Evolutionary conservation across 306 rosid species (phyloP).

Genomic region (Corylus avellana): DNA sequence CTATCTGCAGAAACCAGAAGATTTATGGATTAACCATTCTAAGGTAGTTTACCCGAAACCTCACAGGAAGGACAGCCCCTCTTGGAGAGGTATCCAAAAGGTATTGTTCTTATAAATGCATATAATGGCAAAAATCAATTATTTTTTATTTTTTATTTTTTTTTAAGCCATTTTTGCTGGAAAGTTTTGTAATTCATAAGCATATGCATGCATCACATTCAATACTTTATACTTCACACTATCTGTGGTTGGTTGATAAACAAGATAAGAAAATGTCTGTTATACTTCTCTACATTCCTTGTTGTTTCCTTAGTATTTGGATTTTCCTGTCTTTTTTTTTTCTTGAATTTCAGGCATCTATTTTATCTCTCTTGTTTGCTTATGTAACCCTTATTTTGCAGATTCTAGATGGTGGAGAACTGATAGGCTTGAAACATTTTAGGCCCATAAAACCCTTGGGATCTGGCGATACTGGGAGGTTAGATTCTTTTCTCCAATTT

Average conservation of each 20-base stretch:
- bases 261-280: constrained; percentile 19
- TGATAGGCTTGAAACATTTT: constrained; percentile 77
- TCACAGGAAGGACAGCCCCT: constrained; percentile 67
- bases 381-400: constrained; percentile 42
- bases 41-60: constrained; percentile 85
- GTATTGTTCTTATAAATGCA: constrained; percentile 35
- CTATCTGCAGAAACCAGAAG: constrained; percentile 88
- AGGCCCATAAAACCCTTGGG: constrained; percentile 91
- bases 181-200: neutral
- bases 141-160: neutral
- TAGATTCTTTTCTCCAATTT: constrained; percentile 3
- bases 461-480: constrained; percentile 98
- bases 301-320: constrained; percentile 10
- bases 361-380: constrained; percentile 23
- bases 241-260: constrained; percentile 2
- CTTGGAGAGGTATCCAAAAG: constrained; percentile 82
- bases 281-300: constrained; percentile 1
- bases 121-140: neutral
- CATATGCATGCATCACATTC: neutral
- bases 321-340: constrained; percentile 10
- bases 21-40: constrained; percentile 91
- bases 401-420: constrained; percentile 76
- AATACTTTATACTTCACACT: neutral
- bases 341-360: constrained; percentile 9
- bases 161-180: neutral